phyloP scores from a whole-genome alignment of 768 basidiomycete genomes.

The Psilocybe tampanensis region DNA sequence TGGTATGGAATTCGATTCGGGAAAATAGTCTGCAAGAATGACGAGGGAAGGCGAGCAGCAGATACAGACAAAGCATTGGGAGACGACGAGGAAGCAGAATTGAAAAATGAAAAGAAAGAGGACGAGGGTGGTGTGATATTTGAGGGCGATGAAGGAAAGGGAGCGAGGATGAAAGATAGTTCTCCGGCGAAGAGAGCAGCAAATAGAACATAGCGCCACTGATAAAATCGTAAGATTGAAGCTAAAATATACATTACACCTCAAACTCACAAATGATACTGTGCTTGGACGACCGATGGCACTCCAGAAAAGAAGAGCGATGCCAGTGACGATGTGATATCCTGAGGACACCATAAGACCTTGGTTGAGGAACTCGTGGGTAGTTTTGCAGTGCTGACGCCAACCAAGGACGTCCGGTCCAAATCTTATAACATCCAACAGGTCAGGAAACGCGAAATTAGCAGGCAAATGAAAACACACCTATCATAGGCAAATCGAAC shows the following conservation, averaged over 20 bases:
- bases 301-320: slow-evolving; percentile 63
- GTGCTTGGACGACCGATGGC: slow-evolving; percentile 60
- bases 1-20: slow-evolving; percentile 74
- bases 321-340: slow-evolving; percentile 66
- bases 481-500: slow-evolving; percentile 87
- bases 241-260: slow-evolving; percentile 22
- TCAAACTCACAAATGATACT: slow-evolving; percentile 62
- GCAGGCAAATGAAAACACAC: slow-evolving; percentile 37
- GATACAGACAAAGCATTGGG: slow-evolving; percentile 1
- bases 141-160: slow-evolving; percentile 42
- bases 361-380: slow-evolving; percentile 66
- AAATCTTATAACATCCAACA: slow-evolving; percentile 50
- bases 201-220: slow-evolving; percentile 87
- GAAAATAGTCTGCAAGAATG: slow-evolving; percentile 42
- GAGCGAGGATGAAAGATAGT: slow-evolving; percentile 64
- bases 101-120: slow-evolving; percentile 16
- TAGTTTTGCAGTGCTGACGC: slow-evolving; percentile 63
- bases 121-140: slow-evolving; percentile 46
- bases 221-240: slow-evolving; percentile 5
- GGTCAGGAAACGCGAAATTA: background rate
- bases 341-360: slow-evolving; percentile 65
- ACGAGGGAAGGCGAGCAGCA: slow-evolving; percentile 13
- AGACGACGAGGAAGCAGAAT: background rate
- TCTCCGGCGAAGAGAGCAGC: slow-evolving; percentile 62
- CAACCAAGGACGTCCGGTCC: slow-evolving; percentile 73